Base-by-base conservation (phyloP, 2,329 filamentous ascomycete genomes). In the Aspergillus sp. region DNA sequence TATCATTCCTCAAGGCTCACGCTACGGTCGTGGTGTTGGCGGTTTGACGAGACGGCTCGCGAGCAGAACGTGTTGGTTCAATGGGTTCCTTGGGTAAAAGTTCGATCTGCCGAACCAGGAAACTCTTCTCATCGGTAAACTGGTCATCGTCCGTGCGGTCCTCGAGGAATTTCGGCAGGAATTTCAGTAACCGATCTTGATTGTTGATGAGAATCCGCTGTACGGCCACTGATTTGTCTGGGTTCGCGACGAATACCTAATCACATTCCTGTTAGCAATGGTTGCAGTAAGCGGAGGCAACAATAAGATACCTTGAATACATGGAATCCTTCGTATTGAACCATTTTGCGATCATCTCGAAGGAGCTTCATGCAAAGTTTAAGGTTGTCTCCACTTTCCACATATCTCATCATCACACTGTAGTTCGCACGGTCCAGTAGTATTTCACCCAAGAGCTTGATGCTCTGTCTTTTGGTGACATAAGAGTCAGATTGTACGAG, bases 301-400 rank as follows among this genome's bases (percentile, higher is more conserved):
- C 43, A 22, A 56, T 41, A 30, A 62, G 69, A 64, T 72, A 87
- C 86, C 83, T 99, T 99, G 85, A 99, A 99, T 47, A 99, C 94
- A 76, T 99, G 95, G 77, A 99, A 99, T 7, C 93, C 95, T 77
- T 99, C 95, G 76, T 99, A 99, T 79, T 98, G 95, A 64, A 99
- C 95, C 93, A 99, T 99, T 78, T 96, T 95, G 69, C 94, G 88
- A 77, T 98, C 94, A 76, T 98, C 95, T 68, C 93, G 89, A 64
- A 99, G 82, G 62, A 99, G 84, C 77, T 96, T 98, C 95, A 99
- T 99, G 81, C 93, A 95, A 66, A 98, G 91, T 81, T 99, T 99
- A 69, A 99, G 85, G 74, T 99, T 93, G 75, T 98, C 94, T 63
- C 93, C 93, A 53, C 91, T 89, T 76, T 97, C 93, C 61, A 99